These are phyloP conservation scores for Penicillium capsulatum DNA, from an alignment of 2,329 filamentous ascomycete species.

Conservation along the genomic window DNA sequence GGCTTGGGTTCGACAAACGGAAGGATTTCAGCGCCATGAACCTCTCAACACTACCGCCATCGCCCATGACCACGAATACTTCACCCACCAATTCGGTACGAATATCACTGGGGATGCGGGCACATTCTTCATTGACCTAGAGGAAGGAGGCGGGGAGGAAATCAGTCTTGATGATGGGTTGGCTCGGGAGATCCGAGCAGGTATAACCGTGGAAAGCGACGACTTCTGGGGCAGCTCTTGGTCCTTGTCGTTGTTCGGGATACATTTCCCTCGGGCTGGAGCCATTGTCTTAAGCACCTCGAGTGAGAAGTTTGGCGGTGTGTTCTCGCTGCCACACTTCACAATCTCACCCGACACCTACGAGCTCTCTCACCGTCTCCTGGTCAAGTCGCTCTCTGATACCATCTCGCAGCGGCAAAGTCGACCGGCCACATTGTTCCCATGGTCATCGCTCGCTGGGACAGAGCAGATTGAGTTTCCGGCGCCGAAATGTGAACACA, in stretches of 20 bases:
- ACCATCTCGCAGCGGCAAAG: conserved; percentile 62
- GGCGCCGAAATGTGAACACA: conserved; percentile 78
- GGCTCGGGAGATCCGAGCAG: conserved; percentile 65
- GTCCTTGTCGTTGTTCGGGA: conserved; percentile 74
- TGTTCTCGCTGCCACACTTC: conserved; percentile 84
- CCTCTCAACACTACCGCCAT: conserved; percentile 63
- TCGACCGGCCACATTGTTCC: conserved; percentile 55
- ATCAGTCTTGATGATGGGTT: conserved; percentile 45
- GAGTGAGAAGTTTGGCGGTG: conserved; percentile 89
- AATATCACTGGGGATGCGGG: conserved; percentile 75
- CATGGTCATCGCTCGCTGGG: conserved; percentile 69
- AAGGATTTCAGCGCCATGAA: conserved; percentile 45
- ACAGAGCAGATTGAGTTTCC: conserved; percentile 47
- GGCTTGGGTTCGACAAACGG: conserved; percentile 63
- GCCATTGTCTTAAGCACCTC: conserved; percentile 79
- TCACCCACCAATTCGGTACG: conserved; percentile 63
- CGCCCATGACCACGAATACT: conserved; percentile 63
- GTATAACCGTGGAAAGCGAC: conserved; percentile 68
- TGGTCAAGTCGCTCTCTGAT: conserved; percentile 68
- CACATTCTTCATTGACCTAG: conserved; percentile 64
- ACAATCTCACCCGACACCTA: conserved; percentile 57
- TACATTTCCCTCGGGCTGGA: conserved; percentile 81
- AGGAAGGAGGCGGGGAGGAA: conserved; percentile 48
- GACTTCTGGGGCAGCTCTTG: conserved; percentile 67
- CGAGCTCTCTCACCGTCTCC: conserved; percentile 56